Conservation (phyloP, 495 filamentous ascomycete species). For the Durotheca rogersii region DNA sequence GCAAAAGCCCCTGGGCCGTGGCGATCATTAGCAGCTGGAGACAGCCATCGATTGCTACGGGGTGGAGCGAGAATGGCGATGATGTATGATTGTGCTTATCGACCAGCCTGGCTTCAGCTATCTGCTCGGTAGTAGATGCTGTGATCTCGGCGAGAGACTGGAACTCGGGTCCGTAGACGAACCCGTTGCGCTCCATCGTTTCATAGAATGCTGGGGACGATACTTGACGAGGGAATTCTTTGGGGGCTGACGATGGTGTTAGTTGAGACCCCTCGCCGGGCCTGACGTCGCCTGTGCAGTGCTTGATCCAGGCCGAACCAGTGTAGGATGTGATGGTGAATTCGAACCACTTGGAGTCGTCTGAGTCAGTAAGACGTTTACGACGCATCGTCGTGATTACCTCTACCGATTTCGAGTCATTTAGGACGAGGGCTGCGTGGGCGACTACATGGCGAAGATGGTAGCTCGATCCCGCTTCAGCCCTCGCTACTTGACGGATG, state of each 20-base stretch:
- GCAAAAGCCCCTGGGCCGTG: slow-evolving; percentile 29
- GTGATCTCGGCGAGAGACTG: slow-evolving; percentile 36
- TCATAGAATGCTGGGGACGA: slow-evolving; percentile 39
- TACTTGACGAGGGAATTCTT: slow-evolving; percentile 9
- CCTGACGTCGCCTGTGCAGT: slow-evolving; percentile 45
- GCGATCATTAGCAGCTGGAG: slow-evolving; percentile 44
- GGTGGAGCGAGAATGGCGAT: slow-evolving; percentile 41
- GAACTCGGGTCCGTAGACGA: slow-evolving; percentile 51
- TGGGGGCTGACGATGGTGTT: slow-evolving; percentile 1
- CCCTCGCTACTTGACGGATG: slow-evolving; percentile 37
- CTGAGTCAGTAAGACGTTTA: slow-evolving; percentile 35
- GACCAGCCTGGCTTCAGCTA: slow-evolving; percentile 26
- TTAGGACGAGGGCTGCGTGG: slow-evolving; percentile 41
- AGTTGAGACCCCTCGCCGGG: slow-evolving; percentile 8
- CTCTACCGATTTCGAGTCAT: slow-evolving; percentile 37
- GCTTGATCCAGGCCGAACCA: slow-evolving; percentile 41
- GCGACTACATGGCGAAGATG: slow-evolving; percentile 38
- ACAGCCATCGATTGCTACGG: slow-evolving; percentile 45
- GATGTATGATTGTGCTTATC: slow-evolving; percentile 18
- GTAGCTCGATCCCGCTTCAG: slow-evolving; percentile 27
- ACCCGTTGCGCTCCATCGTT: slow-evolving; percentile 30
- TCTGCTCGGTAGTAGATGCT: slow-evolving; percentile 21
- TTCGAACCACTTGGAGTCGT: slow-evolving; percentile 44
- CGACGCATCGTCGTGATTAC: slow-evolving; percentile 45
- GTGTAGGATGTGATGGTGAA: slow-evolving; percentile 47